Evolutionary conservation across 2,329 filamentous ascomycete genomes (phyloP), one percentile per base, ranked within the genome.

Genomic region (Aspergillus viridinutans): DNA sequence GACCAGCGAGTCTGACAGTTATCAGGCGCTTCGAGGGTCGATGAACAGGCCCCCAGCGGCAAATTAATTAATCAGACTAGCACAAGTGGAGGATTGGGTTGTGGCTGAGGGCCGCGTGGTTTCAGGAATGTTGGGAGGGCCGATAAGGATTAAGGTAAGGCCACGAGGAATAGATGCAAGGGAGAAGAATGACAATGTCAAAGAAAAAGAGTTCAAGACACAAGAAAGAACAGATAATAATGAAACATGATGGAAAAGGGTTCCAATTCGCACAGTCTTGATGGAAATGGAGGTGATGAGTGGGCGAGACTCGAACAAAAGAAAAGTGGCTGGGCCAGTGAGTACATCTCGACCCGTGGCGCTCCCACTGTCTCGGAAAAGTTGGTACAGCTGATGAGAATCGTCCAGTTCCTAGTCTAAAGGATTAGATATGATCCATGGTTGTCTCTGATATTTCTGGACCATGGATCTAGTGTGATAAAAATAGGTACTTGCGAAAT

Each of bases 261-360:
- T 23, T 23, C 10, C 20, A 21, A 21, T 45, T 12, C 14, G 2
- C 5, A 17, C 1, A 17, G 23, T n/a, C 23, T 12, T 14, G 43
- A 26, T 23, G 21, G 43, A 45, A 23, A 23, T 6, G 12, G 6
- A 6, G 20, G 6, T 26, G 35, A n/a, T 32, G 14, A 29, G 25
- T 35, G 47, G 50, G 58, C 50, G 50, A 54, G 55, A 55, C 12
- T 32, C 29, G 12, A 40, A 43, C 25, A 49, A 52, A 59, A 63
- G 55, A 49, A 53, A 58, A 56, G 59, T 61, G 63, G 63, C 56
- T 65, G 63, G 60, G 53, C 50, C 54, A 57, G 53, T 61, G 53
- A 53, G n/a, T 43, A 14, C 32, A 8, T 35, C 32, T 14, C 10
- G 40, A 43, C n/a, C 40, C n/a, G 21, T 9, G 40, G 40, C n/a